Evolutionary conservation across 495 filamentous ascomycete species (phyloP).

Genomic region (Hypoxylon rickii): DNA sequence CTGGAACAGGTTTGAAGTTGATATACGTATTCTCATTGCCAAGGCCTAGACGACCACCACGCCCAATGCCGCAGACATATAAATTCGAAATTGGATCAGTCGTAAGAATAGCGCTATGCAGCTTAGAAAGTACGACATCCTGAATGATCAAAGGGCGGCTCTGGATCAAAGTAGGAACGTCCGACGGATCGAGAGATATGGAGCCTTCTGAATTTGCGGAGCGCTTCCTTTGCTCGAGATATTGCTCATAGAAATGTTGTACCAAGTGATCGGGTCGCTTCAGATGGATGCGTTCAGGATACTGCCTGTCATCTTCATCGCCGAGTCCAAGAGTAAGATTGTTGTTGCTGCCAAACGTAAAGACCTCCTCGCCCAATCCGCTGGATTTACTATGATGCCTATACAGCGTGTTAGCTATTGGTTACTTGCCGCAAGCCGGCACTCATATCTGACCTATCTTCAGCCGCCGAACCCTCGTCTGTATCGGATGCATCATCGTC

Average conservation of each 20-base stretch:
- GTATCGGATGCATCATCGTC: conserved; percentile 49
- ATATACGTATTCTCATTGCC: conserved; percentile 89
- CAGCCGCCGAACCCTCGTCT: conserved; percentile 37
- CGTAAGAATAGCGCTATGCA: conserved; percentile 89
- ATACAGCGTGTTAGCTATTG: conserved; percentile 12
- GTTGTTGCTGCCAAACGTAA: conserved; percentile 92
- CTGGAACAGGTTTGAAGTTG: conserved; percentile 78
- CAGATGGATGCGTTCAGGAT: conserved; percentile 78
- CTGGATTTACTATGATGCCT: conserved; percentile 28
- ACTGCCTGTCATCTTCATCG: conserved; percentile 91
- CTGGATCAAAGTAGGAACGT: conserved; percentile 69
- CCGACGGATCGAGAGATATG: conserved; percentile 43
- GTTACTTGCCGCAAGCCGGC: background rate
- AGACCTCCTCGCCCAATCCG: conserved; percentile 80
- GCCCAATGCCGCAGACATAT: conserved; percentile 90
- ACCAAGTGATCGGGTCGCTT: conserved; percentile 82
- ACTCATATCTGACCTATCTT: conserved; percentile 32
- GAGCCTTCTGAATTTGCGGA: conserved; percentile 32
- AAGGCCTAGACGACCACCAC: conserved; percentile 85
- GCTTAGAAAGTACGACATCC: conserved; percentile 83
- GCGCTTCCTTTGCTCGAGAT: conserved; percentile 45
- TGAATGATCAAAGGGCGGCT: conserved; percentile 73
- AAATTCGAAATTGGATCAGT: conserved; percentile 90
- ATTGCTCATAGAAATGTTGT: conserved; percentile 66
- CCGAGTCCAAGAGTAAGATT: conserved; percentile 91